Evolutionary conservation across 2,329 filamentous ascomycete genomes (phyloP), one percentile per base, ranked within the genome.

Genomic region (Cercospora zeae-maydis): DNA sequence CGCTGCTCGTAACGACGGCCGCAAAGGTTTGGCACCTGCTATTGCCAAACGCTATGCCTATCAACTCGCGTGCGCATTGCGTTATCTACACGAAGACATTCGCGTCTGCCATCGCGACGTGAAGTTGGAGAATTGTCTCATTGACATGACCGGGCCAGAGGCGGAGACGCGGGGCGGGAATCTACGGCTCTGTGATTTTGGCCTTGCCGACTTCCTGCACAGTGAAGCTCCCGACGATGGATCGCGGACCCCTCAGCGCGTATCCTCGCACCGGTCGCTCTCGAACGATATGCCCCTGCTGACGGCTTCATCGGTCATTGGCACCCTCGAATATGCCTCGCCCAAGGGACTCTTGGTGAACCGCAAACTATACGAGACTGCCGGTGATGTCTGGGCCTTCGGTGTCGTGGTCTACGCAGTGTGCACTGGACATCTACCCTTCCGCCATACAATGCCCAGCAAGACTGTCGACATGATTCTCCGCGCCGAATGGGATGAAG

Each of bases 51-150:
- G 82, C 66, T 89, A 88, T 70, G 75, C 82, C 0, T 86, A 84
- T 68, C 86, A 89, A 70, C 78, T 89, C 9, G 86, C 86, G 1
- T 84, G 81, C 36, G 86, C 87, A 3, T 75, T 89, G 49, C 82
- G 87, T 58, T 89, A 89, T 71, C 77, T 89, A 8, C 87, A 89
- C 71, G 84, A 88, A 72, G 87, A 89, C 70, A 84, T 87, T 24
- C 82, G 83, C 30, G 82, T 89, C 27, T 85, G 88, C 24, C 87
- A 89, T 71, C 81, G 87, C 53, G 87, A 89, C 72, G 82, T 89
- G 71, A 89, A 89, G 73, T 81, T 89, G 24, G 87, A 89, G 71
- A 89, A 89, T 67, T 88, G 86, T 67, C 81, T 89, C 1, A 70
- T 89, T 36, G 85, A 88, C 68, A 81, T 83, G 66, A 77, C 81